Evolutionary conservation across 139 green algal genomes (phyloP), one percentile per base, ranked within the genome.

Genomic region (Zygnema cylindricum): DNA sequence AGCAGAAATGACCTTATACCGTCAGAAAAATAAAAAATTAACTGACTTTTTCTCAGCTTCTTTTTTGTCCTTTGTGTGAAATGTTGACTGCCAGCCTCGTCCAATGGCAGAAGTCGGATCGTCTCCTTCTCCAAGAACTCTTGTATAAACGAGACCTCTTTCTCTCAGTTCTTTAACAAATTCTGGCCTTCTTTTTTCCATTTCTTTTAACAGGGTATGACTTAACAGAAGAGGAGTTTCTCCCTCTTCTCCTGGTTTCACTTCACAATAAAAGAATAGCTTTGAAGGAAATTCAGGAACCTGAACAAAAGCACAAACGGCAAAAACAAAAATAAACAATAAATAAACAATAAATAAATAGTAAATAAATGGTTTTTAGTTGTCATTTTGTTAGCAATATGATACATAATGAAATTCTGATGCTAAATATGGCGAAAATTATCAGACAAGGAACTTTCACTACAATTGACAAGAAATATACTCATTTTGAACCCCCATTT

Each of bases 251-350:
- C 69, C 69, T 1, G 87, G 38, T 0, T 71, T 43, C 32, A 87
- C 36, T 3, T 91, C 39, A 75, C 78, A 87, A 78, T 84, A 91
- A 82, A 91, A 91, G 87, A 91, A 88, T 39, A 91, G 79, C 22
- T 78, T 42, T 35, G 30, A 33, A 11, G 87, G 87, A 54, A 73
- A 91, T 38, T 83, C 63, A 0, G 87, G 78, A 1, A 91, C 87
- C 87, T 91, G 87, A 63, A 57, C 49, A n/a, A n/a, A n/a, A n/a
- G n/a, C n/a, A n/a, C n/a, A n/a, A n/a, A n/a, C n/a, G n/a, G n/a
- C n/a, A n/a, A n/a, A n/a, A n/a, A n/a, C n/a, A n/a, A n/a, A n/a
- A n/a, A n/a, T n/a, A n/a, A n/a, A n/a, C n/a, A n/a, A n/a, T n/a
- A n/a, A n/a, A n/a, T n/a, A n/a, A n/a, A n/a, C n/a, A n/a, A n/a